phyloP scores from a whole-genome alignment of 768 basidiomycete genomes.

The Mrakia blollopis region DNA sequence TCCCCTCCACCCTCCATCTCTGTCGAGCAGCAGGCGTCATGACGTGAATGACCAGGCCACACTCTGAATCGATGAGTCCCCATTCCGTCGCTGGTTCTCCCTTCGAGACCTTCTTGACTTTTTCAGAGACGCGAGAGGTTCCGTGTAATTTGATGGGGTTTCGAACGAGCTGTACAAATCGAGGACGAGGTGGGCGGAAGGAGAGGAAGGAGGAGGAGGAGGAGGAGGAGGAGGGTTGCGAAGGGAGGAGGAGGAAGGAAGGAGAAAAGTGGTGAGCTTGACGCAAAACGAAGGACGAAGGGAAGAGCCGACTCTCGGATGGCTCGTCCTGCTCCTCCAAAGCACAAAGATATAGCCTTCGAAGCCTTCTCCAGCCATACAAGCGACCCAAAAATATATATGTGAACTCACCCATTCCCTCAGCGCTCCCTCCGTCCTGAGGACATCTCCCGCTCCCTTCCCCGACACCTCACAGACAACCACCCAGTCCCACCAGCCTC shows the following conservation, averaged over 20 bases:
- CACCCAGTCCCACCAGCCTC: slow-evolving; percentile 32
- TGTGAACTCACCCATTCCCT: slow-evolving; percentile 25
- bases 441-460: slow-evolving; percentile 18
- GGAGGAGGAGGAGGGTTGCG: not conserved
- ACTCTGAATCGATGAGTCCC: slow-evolving; percentile 22
- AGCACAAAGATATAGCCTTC: not conserved
- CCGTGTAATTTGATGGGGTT: slow-evolving; percentile 22
- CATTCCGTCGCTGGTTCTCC: slow-evolving; percentile 12
- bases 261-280: not conserved
- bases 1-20: not conserved
- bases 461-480: slow-evolving; percentile 23
- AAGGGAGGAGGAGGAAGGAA: not conserved
- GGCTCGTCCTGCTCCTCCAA: not conserved
- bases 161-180: not conserved
- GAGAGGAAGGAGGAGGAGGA: not conserved
- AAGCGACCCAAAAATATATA: not conserved
- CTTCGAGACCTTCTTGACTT: slow-evolving; percentile 5
- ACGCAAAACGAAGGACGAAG: not conserved
- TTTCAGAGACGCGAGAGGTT: slow-evolving; percentile 11
- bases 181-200: not conserved
- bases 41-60: slow-evolving; percentile 24
- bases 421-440: slow-evolving; percentile 8
- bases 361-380: no score
- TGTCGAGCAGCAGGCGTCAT: slow-evolving; percentile 13
- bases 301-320: not conserved